Evolutionary conservation across 495 filamentous ascomycete species (phyloP).

Genomic region (Cercophora sp.): DNA sequence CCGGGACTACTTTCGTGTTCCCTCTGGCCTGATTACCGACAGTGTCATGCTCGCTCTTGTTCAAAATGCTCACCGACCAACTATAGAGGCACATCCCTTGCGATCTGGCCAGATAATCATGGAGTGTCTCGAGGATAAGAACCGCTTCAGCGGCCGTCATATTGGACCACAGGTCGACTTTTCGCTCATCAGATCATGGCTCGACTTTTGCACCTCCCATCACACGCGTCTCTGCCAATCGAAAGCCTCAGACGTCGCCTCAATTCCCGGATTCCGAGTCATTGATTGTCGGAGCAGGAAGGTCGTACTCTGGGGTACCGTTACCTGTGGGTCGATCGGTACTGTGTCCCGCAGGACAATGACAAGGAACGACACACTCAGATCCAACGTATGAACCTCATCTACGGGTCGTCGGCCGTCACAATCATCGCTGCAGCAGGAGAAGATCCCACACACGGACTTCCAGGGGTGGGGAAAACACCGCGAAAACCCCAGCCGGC

Average conservation of each 20-base stretch:
- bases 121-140: neutral
- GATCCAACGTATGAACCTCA: slow-evolving; percentile 25
- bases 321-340: slow-evolving; percentile 2
- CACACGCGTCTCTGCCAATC: neutral
- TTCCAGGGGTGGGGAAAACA: slow-evolving; percentile 22
- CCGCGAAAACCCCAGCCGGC: neutral
- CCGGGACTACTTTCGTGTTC: neutral
- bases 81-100: neutral
- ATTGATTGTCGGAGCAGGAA: neutral
- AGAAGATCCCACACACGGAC: slow-evolving; percentile 20
- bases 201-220: neutral
- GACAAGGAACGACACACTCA: slow-evolving; percentile 16
- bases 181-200: neutral
- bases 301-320: neutral
- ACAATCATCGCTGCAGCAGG: slow-evolving; percentile 31
- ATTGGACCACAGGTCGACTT: neutral
- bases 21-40: neutral
- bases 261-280: neutral
- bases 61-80: neutral
- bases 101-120: neutral
- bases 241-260: neutral
- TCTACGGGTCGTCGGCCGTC: slow-evolving; percentile 20
- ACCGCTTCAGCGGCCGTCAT: neutral
- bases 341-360: slow-evolving; percentile 23
- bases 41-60: neutral